Base-by-base conservation (phyloP, 1,139 yeast species). In the Taphrina pruni region DNA sequence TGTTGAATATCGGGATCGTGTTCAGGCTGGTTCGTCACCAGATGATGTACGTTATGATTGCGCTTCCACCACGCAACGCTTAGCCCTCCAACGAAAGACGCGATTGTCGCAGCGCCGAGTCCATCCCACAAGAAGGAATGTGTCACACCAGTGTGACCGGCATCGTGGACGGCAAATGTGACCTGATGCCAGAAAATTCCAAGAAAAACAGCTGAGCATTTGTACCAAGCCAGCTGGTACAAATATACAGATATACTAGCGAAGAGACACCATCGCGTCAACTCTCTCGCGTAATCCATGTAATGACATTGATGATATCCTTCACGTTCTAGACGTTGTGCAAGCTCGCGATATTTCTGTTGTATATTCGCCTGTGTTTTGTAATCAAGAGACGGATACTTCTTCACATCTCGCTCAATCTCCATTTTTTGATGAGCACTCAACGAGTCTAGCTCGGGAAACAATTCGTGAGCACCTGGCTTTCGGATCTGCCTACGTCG, bases 1-100 rank as follows among this genome's bases (percentile, higher is more conserved):
- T 91, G 97, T 78, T 92, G 97, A 76, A 91, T 92, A 79, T 91
- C 97, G 0, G 97, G 97, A 76, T 92, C 97, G 77, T 91, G 97
- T 0, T 88, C 88, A 0, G 97, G 97, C 75, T 91, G 97, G 77
- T 91, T 91, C 17, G 97, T 89, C 69, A 91, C 84, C 70, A 91
- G 79, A 78, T 91, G 97, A 77, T 92, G 97, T 32, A 91, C 96
- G 77, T 91, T 91, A 78, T 91, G 97, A 78, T 89, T 91, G 66
- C 94, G 83, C 75, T 91, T 92, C 97, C 97, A 91, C 97, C 97
- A 91, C 1, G 97, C 96, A 50, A 90, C 78, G 66, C 96, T 89
- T 66, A 91, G 81, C 0, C 97, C 97, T n/a, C 97, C 97, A 70
- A 87, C 79, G 81, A 84, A 90, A 73, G 89, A 86, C 1, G 97